Evolutionary conservation across 2,329 filamentous ascomycete genomes (phyloP), one percentile per base, ranked within the genome.

Genomic region (Whalleya microplaca): DNA sequence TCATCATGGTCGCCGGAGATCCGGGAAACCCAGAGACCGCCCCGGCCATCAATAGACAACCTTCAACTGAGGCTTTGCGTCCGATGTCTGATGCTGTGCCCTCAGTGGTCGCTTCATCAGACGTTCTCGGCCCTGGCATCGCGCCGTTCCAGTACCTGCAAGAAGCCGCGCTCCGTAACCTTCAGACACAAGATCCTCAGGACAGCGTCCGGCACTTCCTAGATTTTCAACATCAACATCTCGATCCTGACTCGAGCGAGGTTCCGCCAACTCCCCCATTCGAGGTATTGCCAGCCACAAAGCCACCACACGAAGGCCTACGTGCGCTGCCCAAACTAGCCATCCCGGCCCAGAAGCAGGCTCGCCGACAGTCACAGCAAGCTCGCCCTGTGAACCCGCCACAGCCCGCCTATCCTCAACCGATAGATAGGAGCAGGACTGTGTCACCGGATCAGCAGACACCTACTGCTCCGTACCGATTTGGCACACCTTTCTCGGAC

Each of bases 171-270:
- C 85, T 96, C 16, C 85, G 86, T 55, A 85, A 81, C 60, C 71
- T 96, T 29, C 82, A 89, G 69, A 79, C 80, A 18, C 84, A 89
- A 51, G 92, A 97, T 69, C 90, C 93, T 5, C 93, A 96, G 72
- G 93, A 97, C 75, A 96, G 94, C 66, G 92, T 98, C 37, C 88
- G 91, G 69, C 91, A 96, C 64, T 98, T 96, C 75, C 83, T 98
- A 51, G 85, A 85, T 69, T 93, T 96, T 71, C 94, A 98, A 72
- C 88, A 72, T 70, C 81, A 84, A 53, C 60, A 72, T 21, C 64
- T 66, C 37, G 60, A 53, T 21, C 66, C 64, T 43, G 64, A 73
- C 71, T 68, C 74, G 21, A 78, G 78, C 59, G 83, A 88, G 51
- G 82, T 89, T n/a, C 84, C 86, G 7, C 84, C 84, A 8, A 88